Conservation (phyloP, 371 early-diverging fungal species). For the Lichtheimia corymbifera region DNA sequence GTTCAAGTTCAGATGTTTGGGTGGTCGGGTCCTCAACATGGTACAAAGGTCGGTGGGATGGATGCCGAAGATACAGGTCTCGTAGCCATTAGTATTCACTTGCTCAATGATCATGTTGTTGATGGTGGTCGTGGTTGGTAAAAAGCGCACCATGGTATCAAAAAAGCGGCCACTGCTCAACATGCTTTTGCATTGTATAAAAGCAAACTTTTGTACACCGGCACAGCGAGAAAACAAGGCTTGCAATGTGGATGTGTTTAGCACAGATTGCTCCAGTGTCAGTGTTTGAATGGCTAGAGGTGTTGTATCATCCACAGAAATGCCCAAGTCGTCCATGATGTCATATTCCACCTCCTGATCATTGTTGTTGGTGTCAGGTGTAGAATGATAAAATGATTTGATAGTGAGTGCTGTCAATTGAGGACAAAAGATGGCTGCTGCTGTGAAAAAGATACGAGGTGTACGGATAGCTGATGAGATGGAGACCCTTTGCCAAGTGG, state of each 20-base stretch:
- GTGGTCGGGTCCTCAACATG: background rate
- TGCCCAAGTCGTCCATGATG: background rate
- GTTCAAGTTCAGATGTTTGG: background rate
- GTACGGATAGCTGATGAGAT: background rate
- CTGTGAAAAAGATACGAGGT: background rate
- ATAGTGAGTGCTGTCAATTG: background rate
- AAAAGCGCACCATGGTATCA: background rate
- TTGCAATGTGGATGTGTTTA: background rate
- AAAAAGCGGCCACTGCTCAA: background rate
- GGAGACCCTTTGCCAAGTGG: constrained; percentile 1
- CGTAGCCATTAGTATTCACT: background rate
- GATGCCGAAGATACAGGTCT: background rate
- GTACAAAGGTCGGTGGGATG: background rate
- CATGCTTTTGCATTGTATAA: background rate
- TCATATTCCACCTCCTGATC: background rate
- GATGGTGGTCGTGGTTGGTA: background rate
- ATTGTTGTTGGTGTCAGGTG: background rate
- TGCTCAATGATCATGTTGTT: background rate
- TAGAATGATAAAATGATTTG: background rate
- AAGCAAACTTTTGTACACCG: background rate
- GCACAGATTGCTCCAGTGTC: background rate
- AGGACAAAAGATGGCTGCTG: constrained; percentile 5
- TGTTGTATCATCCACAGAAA: background rate
- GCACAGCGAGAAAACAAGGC: background rate
- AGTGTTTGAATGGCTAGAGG: background rate